These are phyloP conservation scores for Flaveria brownii DNA, from an alignment of 129 eudicot species.

Conservation along the genomic window DNA sequence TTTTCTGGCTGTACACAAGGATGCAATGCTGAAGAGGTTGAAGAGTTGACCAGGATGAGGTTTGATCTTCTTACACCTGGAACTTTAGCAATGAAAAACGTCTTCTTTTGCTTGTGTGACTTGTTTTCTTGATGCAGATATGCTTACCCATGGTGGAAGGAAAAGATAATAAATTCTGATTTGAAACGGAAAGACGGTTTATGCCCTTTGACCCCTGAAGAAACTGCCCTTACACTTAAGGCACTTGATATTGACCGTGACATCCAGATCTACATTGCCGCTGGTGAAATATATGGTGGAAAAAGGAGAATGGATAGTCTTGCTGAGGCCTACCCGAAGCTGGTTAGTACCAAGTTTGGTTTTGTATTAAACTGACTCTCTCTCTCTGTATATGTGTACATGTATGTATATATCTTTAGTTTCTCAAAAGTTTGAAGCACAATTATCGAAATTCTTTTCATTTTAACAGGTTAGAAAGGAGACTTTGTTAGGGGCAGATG, in stretches of 20 bases:
- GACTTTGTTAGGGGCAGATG: slow-evolving; percentile 74
- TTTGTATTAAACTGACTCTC: no score
- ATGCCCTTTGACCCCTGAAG: slow-evolving; percentile 99
- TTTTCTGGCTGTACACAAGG: slow-evolving; percentile 98
- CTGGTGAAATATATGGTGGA: slow-evolving; percentile 96
- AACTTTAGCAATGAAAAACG: slow-evolving; percentile 1
- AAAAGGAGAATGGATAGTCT: slow-evolving; percentile 84
- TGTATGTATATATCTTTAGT: not conserved
- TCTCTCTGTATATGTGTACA: no score
- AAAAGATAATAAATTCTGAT: slow-evolving; percentile 86
- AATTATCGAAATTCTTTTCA: not conserved
- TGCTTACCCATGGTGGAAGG: slow-evolving; percentile 99
- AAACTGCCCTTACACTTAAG: slow-evolving; percentile 80
- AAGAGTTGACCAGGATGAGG: slow-evolving; percentile 95
- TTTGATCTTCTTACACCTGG: slow-evolving; percentile 22
- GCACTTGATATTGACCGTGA: slow-evolving; percentile 84
- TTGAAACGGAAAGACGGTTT: slow-evolving; percentile 85
- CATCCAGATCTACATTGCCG: slow-evolving; percentile 93
- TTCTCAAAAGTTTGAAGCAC: not conserved
- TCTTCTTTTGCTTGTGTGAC: slow-evolving; percentile 13
- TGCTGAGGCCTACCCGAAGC: slow-evolving; percentile 68
- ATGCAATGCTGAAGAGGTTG: slow-evolving; percentile 78
- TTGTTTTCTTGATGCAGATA: slow-evolving; percentile 46
- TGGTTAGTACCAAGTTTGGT: slow-evolving; percentile 49
- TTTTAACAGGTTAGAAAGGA: slow-evolving; percentile 85